Evolutionary conservation across 139 green algal species (phyloP), one percentile per base, ranked within the genome.

Genomic region (Chlamydomonas sp.): DNA sequence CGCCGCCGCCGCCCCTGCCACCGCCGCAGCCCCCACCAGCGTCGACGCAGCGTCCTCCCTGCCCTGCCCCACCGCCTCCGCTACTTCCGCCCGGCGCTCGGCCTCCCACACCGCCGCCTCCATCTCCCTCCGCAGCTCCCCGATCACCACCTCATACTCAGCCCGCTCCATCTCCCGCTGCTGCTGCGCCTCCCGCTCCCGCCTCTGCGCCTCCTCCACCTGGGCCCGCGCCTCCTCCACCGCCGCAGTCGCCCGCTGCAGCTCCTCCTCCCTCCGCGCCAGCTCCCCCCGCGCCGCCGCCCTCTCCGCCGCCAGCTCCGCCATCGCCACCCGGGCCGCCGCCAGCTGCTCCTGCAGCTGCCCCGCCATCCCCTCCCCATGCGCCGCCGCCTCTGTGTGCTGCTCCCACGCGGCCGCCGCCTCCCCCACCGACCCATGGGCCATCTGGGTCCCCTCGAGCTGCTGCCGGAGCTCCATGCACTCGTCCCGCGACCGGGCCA

Each of bases 251-350:
- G 9, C 64, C 64, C 64, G 12, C 14, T 58, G 79, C 64, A 64
- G 63, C 63, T 75, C 79, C 79, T 77, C 64, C 66, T 77, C 80
- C 67, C 58, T 67, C 5, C 80, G 80, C 16, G 67, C 15, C 66
- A 72, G 61, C 14, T 85, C 80, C 3, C 57, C 66, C 16, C 80
- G 80, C 68, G 80, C 80, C 1, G 80, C 80, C 6, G 80, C 16
- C 14, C 80, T 31, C 49, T 85, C 80, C 2, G 67, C 80, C 66
- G 16, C 58, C 5, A 85, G 66, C 80, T 85, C 67, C 67, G 49
- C 66, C 80, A 85, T 85, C 15, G 80, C 80, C 80, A 85, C 58
- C 0, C 80, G 66, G 3, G 80, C 80, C 3, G 80, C 80, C 66
- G 72, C 62, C 66, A 85, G 80, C 80, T 85, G 18, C 57, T 66